phyloP scores from a whole-genome alignment of 2,329 filamentous ascomycete species.

The Scytalidium sp. region DNA sequence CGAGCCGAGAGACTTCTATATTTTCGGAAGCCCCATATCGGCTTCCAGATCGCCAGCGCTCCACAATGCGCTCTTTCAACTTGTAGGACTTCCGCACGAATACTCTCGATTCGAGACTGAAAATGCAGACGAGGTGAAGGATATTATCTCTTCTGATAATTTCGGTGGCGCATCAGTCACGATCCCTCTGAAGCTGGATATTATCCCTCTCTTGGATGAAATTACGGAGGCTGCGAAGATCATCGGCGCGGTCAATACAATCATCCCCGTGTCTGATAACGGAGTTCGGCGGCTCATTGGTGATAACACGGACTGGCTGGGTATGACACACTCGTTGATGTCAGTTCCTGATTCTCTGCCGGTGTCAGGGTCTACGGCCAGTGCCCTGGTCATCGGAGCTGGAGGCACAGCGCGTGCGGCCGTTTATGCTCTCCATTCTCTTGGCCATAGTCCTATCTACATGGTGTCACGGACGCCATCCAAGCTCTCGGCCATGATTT shows the following conservation, averaged over 20 bases:
- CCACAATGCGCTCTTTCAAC: conserved; percentile 80
- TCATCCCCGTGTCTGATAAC: conserved; percentile 58
- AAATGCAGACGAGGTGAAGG: conserved; percentile 54
- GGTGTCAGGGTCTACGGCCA: conserved; percentile 26
- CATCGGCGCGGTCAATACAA: conserved; percentile 94
- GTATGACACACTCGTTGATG: conserved; percentile 76
- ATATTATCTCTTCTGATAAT: conserved; percentile 63
- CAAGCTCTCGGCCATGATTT: conserved; percentile 65
- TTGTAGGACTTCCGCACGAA: conserved; percentile 77
- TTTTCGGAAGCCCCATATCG: conserved; percentile 84
- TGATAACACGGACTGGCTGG: conserved; percentile 94
- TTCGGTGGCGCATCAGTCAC: conserved; percentile 96
- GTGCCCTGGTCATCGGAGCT: conserved; percentile 82
- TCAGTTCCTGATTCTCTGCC: conserved; percentile 8
- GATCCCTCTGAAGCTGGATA: conserved; percentile 88
- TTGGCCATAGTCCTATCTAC: conserved; percentile 84
- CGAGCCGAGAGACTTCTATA: conserved; percentile 71
- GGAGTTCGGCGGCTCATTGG: conserved; percentile 58
- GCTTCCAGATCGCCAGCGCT: conserved; percentile 83
- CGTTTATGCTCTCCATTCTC: conserved; percentile 79
- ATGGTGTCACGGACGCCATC: conserved; percentile 72
- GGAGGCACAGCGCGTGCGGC: conserved; percentile 91
- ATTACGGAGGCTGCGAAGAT: conserved; percentile 73
- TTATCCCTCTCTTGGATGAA: conserved; percentile 77
- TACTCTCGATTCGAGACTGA: conserved; percentile 78